Evolutionary conservation across 345 rosid species (phyloP).

Genomic region (Salix udensis): DNA sequence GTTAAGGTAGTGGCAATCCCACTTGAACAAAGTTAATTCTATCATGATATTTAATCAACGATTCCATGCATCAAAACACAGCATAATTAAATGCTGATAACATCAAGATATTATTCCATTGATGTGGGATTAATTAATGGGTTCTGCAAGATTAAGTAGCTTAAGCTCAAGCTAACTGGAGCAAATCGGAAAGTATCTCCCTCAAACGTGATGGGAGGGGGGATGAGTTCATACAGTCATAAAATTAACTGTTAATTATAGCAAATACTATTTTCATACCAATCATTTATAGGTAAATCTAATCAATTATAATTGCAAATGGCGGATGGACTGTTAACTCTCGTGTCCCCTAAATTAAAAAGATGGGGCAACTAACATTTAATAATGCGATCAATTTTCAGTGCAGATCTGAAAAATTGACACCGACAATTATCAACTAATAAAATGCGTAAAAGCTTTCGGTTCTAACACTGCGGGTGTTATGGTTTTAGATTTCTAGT

Average conservation of each 20-base stretch:
- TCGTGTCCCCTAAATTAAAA: no score
- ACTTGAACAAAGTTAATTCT: constrained; percentile 27
- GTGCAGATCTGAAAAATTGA: no score
- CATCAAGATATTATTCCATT: neutral
- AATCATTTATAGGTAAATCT: no score
- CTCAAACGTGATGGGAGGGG: neutral
- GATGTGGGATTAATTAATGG: neutral
- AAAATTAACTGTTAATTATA: neutral
- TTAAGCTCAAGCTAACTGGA: constrained; percentile 18
- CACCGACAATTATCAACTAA: no score
- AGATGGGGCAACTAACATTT: no score
- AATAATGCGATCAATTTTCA: no score
- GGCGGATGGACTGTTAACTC: no score
- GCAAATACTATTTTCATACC: no score
- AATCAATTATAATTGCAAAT: no score
- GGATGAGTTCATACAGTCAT: neutral
- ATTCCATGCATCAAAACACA: neutral
- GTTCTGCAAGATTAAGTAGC: neutral
- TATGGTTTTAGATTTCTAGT: no score
- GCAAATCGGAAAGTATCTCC: constrained; percentile 3
- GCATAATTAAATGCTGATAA: neutral
- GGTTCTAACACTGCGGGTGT: no score
- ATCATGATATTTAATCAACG: neutral
- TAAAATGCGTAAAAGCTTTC: no score
- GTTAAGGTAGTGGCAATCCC: constrained; percentile 29